Evolutionary conservation across 306 rosid genomes (phyloP).

Genomic region (Malus sieversii): DNA sequence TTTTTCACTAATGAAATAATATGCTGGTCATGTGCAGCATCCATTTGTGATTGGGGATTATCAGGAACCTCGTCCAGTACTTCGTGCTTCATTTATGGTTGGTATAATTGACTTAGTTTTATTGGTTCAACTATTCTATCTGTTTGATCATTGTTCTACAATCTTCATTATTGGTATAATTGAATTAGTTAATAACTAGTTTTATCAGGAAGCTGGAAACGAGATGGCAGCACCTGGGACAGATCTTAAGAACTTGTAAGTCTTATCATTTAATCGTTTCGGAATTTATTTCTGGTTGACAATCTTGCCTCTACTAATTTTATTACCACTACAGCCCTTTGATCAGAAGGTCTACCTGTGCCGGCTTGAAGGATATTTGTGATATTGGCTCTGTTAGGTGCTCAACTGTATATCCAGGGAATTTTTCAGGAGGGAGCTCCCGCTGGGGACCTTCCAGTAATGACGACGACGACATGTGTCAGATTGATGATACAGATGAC

Average conservation of each 20-base stretch:
- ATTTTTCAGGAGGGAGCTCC: conserved; percentile 33
- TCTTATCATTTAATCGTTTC: conserved; percentile 6
- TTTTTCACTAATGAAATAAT: not conserved
- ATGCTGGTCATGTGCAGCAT: conserved; percentile 52
- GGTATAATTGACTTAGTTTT: conserved; percentile 22
- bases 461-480: conserved; percentile 81
- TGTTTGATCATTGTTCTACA: conserved; percentile 8
- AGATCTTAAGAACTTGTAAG: conserved; percentile 61
- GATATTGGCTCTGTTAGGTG: conserved; percentile 55
- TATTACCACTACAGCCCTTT: conserved; percentile 38
- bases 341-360: conserved; percentile 45
- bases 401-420: conserved; percentile 46
- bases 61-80: conserved; percentile 39
- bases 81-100: conserved; percentile 51
- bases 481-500: conserved; percentile 63
- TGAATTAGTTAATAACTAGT: not conserved
- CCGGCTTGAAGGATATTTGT: conserved; percentile 67
- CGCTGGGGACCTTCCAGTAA: conserved; percentile 38
- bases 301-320: conserved; percentile 11
- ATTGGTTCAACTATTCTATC: conserved; percentile 11
- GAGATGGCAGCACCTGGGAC: conserved; percentile 37
- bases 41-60: conserved; percentile 64
- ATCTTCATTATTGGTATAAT: not conserved
- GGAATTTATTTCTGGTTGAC: conserved; percentile 14
- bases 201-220: conserved; percentile 52